Base-by-base conservation (phyloP, 805 yeast genomes). In the Ogataea angusta region DNA sequence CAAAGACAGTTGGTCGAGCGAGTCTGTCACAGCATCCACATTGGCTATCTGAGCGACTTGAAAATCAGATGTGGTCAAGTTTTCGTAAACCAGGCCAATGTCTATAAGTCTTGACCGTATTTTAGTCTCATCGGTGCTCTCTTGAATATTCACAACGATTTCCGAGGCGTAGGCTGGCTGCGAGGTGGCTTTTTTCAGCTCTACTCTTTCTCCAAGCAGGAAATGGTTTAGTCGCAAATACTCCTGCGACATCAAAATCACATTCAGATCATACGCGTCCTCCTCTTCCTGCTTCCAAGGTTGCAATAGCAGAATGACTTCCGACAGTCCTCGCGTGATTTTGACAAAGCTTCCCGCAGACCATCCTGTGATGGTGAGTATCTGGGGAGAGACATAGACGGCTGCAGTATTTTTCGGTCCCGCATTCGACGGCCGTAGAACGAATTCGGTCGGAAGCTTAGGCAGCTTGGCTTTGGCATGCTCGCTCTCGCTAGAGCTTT, bases 21-120 rank as follows among this genome's bases (percentile, higher is more conserved):
- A 27, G 17, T 9, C 27, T 4, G 36, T 26, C 6, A 27, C 15
- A 7, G 23, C 12, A 9, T 37, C 37, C 5, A 29, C 32, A 9
- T 27, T 30, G 13, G 43, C 36, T 6, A 55, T 32, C 5, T 18
- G 18, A 10, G 21, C 15, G 13, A 54, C 37, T 19, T 42, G 45
- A 36, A 53, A 48, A 8, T 48, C 24, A 6, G 33, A 27, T 10
- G 40, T 36, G 5, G 48, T 42, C 14, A 55, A 27, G 5, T 83
- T 83, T 1, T 88, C 82, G 54, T 75, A 75, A 1, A 84, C 47
- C 7, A 85, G 54, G 0, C 90, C 89, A 22, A 73, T 64, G 18
- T 80, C 82, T 34, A 68, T 63, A 8, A 82, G 47, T 1, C 68
- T 45, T 28, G 72, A 70, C 36, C 66, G 73, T 8, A 78, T 50